Percentiles rank a stretch among this genome's conserved stretches.
Conservation (phyloP, 2,329 filamentous ascomycete species). For the Cladophialophora yegresii region DNA sequence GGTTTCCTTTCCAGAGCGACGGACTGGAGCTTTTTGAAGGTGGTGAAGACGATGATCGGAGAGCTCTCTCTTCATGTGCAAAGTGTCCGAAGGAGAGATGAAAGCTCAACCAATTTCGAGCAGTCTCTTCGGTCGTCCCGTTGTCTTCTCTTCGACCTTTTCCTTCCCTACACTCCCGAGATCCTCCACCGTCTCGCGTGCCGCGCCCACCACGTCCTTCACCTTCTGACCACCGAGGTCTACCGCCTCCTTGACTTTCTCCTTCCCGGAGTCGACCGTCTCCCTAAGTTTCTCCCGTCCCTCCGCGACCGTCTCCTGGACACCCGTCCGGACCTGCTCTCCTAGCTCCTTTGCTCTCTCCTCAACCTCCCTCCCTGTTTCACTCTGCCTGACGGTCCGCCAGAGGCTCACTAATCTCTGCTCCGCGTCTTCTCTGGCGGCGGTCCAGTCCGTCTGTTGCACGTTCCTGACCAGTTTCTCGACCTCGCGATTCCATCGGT, state of each 20-base stretch:
- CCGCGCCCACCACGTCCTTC: constrained; percentile 1
- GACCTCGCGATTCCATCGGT: constrained; percentile 75
- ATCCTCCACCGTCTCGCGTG: constrained; percentile 7
- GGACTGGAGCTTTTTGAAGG: neutral
- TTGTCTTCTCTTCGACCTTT: constrained; percentile 16
- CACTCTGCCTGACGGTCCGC: constrained; percentile 21
- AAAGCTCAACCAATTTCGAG: constrained; percentile 27
- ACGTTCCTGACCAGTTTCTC: constrained; percentile 66
- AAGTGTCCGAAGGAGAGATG: neutral
- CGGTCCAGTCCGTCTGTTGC: constrained; percentile 64
- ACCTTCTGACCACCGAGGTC: neutral
- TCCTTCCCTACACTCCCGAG: constrained; percentile 1
- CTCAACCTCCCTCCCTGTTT: constrained; percentile 28
- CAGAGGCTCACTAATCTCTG: constrained; percentile 27
- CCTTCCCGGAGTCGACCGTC: constrained; percentile 5
- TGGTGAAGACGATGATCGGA: neutral
- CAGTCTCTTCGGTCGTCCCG: constrained; percentile 20
- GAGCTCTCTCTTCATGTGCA: neutral
- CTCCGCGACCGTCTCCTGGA: constrained; percentile 19
- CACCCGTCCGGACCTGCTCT: constrained; percentile 1
- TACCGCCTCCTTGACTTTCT: constrained; percentile 12
- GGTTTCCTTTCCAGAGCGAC: neutral
- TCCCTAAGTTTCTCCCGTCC: constrained; percentile 1
- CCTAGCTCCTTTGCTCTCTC: constrained; percentile 24
- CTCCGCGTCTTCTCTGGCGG: constrained; percentile 27